These are phyloP conservation scores for Aspergillus vadensis DNA, from an alignment of 2,329 filamentous ascomycete species.

Conservation along the genomic window DNA sequence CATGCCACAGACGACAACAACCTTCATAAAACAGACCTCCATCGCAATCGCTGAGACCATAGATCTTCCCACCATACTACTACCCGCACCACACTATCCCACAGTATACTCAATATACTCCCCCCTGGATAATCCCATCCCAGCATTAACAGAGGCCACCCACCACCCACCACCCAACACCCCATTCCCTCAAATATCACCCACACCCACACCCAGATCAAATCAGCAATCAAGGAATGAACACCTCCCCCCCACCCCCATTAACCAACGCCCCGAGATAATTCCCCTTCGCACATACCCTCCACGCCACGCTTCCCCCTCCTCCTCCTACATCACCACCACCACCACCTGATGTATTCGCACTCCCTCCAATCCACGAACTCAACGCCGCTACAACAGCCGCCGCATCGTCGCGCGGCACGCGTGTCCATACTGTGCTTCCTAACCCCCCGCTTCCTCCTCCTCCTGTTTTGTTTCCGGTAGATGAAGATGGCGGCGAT, in stretches of 20 bases:
- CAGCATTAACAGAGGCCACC: no score
- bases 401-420: constrained; percentile 47
- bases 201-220: no score
- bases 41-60: no score
- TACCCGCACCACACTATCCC: no score
- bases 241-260: constrained; percentile 39
- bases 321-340: constrained; percentile 13
- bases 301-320: constrained; percentile 37
- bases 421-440: constrained; percentile 44
- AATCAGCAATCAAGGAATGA: constrained; percentile 25
- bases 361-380: constrained; percentile 47
- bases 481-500: not conserved
- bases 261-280: constrained; percentile 37
- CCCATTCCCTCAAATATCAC: no score
- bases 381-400: constrained; percentile 48
- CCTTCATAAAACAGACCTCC: no score
- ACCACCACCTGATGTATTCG: not conserved
- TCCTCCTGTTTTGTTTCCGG: constrained; percentile 5
- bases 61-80: no score
- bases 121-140: no score
- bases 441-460: no score
- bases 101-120: no score
- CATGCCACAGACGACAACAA: no score
- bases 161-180: no score
- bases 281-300: constrained; percentile 42